Base-by-base conservation (phyloP, 352 stramenopile genomes). In the Phytophthora agathidicida region DNA sequence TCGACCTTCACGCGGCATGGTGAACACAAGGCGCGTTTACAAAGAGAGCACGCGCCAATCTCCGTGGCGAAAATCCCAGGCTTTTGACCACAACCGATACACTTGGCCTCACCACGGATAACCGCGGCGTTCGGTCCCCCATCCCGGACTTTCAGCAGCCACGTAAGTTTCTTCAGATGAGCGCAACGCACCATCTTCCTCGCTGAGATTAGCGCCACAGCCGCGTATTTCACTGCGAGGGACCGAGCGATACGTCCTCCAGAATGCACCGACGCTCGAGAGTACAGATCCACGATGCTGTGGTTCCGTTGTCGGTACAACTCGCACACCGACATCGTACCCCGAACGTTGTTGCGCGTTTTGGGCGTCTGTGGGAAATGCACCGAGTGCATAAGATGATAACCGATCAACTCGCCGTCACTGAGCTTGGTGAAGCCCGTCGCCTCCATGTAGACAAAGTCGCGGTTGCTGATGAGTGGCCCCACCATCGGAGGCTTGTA, bases 351-450 rank as follows among this genome's bases (percentile, higher is more conserved):
- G 14, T 64, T 68, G 0, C 61, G 54, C 2, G 77, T 67, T 19
- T 68, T 51, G 2, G 61, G 59, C 6, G 77, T 77, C 37, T 85
- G 60, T 5, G 70, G 68, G 46, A 91, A 83, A 14, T 77, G 53
- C 19, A 91, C 70, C 26, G 77, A 88, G 64, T 89, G 81, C 11
- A 84, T 46, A 17, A 91, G 48, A 13, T 89, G 81, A 53, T 77
- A 91, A n/a, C 79, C 79, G 33, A 91, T 54, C 23, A 62, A 38
- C 31, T 89, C 77, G 22, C 74, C 74, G 16, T 64, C 50, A 13
- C 60, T 59, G 7, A 86, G 55, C 33, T 63, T 62, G 2, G 42
- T 61, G 9, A 80, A 75, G 8, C 76, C 76, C 11, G 72, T 78
- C 5, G 56, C 57, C 16, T 81, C 68, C 28, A 77, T 50, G 27